These are phyloP conservation scores for Salix dunnii DNA, from an alignment of 345 rosid species.

Conservation along the genomic window DNA sequence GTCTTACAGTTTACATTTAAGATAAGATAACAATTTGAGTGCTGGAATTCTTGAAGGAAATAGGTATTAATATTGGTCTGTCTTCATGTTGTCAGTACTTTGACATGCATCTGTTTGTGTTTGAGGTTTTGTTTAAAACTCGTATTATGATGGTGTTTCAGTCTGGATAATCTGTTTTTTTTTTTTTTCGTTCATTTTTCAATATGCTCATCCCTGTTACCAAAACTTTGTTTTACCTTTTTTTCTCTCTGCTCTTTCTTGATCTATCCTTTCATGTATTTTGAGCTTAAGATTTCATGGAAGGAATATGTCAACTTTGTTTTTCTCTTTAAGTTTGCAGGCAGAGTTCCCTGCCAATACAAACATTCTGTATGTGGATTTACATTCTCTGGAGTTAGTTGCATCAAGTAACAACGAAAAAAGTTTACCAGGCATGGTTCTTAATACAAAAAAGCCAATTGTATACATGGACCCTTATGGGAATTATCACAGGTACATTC, in stretches of 20 bases:
- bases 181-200: not conserved
- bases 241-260: slow-evolving; percentile 1
- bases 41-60: not conserved
- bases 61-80: too few species aligned
- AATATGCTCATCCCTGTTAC: not conserved
- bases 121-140: not conserved
- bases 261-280: not conserved
- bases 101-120: too few species aligned
- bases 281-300: slow-evolving; percentile 7
- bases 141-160: not conserved
- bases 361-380: slow-evolving; percentile 80
- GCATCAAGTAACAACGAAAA: slow-evolving; percentile 55
- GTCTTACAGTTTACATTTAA: not conserved
- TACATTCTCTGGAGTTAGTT: slow-evolving; percentile 59
- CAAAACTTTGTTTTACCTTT: not conserved
- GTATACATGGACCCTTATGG: slow-evolving; percentile 60
- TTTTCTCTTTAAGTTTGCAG: slow-evolving; percentile 56
- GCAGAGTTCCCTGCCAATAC: slow-evolving; percentile 87
- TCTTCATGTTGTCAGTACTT: too few species aligned
- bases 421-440: slow-evolving; percentile 84
- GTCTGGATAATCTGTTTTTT: not conserved
- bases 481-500: slow-evolving; percentile 58
- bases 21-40: not conserved
- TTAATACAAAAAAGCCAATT: slow-evolving; percentile 67
- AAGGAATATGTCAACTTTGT: slow-evolving; percentile 6